These are phyloP conservation scores for Colletotrichum navitas DNA, from an alignment of 2,329 filamentous ascomycete species.

Conservation along the genomic window DNA sequence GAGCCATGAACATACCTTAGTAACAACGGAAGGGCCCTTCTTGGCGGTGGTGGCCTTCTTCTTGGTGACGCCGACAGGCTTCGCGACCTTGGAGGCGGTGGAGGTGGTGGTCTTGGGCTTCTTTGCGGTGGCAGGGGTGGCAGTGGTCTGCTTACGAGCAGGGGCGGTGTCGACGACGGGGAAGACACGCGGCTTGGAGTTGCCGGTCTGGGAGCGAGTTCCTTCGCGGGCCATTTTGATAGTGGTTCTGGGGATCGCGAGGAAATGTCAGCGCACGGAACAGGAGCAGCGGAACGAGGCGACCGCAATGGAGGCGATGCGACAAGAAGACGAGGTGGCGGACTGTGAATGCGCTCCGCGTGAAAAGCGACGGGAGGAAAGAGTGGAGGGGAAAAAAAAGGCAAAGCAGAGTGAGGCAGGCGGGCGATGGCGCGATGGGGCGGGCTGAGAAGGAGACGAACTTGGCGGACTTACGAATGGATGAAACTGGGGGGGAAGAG, in stretches of 20 bases:
- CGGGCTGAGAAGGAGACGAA: not conserved
- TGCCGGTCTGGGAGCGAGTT: constrained; percentile 65
- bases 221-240: constrained; percentile 62
- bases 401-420: not conserved
- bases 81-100: constrained; percentile 32
- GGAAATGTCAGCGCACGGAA: not conserved
- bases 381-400: not conserved
- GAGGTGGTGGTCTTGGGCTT: constrained; percentile 30
- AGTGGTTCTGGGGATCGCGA: constrained; percentile 5
- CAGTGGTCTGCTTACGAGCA: constrained; percentile 55
- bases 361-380: not conserved
- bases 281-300: constrained; percentile 3
- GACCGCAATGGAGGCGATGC: constrained; percentile 12
- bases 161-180: constrained; percentile 62
- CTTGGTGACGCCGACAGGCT: constrained; percentile 43
- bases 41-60: constrained; percentile 39
- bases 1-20: constrained; percentile 21
- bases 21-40: constrained; percentile 40
- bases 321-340: constrained; percentile 1
- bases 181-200: constrained; percentile 66
- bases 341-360: constrained; percentile 22
- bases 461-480: not conserved
- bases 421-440: constrained; percentile 19
- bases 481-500: not conserved
- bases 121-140: constrained; percentile 23